Percentiles rank a stretch among this genome's conserved stretches.
phyloP scores from a whole-genome alignment of 225 moss, liverwort and hornwort genomes.

The Anthoceros angustus region DNA sequence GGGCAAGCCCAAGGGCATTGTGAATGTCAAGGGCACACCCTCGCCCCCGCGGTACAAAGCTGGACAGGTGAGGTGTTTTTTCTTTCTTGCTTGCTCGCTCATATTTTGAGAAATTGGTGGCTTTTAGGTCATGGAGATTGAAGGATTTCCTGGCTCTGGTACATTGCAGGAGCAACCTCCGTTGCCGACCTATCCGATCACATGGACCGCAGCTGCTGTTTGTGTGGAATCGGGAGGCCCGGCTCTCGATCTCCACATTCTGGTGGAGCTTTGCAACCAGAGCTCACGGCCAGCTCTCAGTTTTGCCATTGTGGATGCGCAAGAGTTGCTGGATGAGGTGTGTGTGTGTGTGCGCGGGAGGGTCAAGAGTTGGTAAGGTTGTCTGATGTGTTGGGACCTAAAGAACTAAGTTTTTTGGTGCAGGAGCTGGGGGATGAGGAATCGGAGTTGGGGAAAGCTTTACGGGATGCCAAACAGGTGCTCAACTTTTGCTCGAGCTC shows the following conservation, averaged over 20 bases:
- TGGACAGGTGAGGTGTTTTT: no score
- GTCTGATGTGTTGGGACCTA: not conserved
- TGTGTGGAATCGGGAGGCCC: not conserved
- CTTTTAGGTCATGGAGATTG: no score
- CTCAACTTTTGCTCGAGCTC: not conserved
- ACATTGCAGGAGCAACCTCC: not conserved
- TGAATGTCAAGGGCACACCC: no score
- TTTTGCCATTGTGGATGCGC: conserved; percentile 1
- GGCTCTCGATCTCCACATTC: not conserved
- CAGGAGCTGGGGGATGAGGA: not conserved
- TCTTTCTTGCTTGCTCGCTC: no score
- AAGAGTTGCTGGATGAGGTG: not conserved
- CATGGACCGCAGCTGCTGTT: not conserved
- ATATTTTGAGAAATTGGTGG: no score
- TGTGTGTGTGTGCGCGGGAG: not conserved
- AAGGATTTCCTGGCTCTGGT: no score
- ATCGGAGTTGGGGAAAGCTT: not conserved
- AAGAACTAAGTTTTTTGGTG: not conserved
- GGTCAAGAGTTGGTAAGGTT: not conserved
- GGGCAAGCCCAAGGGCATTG: no score
- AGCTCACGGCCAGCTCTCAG: not conserved
- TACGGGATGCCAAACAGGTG: not conserved
- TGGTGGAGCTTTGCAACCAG: not conserved
- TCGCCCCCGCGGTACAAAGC: no score
- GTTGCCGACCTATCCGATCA: not conserved